Evolutionary conservation across 2,329 filamentous ascomycete genomes (phyloP), one percentile per base, ranked within the genome.

Genomic region (Cladophialophora immunda): DNA sequence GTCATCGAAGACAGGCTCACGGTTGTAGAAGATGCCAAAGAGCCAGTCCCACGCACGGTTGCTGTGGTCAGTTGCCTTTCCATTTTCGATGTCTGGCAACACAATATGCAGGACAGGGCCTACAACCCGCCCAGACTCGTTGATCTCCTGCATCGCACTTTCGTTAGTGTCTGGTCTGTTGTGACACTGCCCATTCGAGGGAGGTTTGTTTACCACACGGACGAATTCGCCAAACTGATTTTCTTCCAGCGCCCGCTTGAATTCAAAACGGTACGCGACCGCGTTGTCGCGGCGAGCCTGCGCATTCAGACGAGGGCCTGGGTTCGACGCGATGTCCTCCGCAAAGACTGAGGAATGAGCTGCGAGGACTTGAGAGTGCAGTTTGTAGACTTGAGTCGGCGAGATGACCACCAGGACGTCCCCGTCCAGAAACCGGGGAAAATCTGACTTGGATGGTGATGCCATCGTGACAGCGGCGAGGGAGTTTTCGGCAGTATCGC

Each of bases 1-100:
- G 66, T 81, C 76, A 61, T 79, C 78, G 47, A 85, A 75, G 9
- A 75, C 67, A 36, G 84, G 74, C 1, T 78, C 73, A 22, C 75
- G 75, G 67, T 80, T 79, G 76, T 85, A 84, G 70, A 85, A 80
- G 22, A 80, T 76, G 38, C 81, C 80, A 61, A 85, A 74, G 19
- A 85, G 77, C 38, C 77, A 76, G 56, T 81, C 76, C 73, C 81
- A 85, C 56, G 80, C 71, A 57, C 71, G 71, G 59, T 73, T 62
- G 22, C 32, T 54, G 27, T 61, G 62, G 64, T 71, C 64, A 3
- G 65, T 50, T 0, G 64, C 58, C n/a, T 72, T 72, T 41, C 78
- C 78, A 38, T 79, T 80, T 56, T 79, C 76, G 59, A 79, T 76
- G 29, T 78, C 65, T 4, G 59, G 58, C n/a, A 57, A 36, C n/a